A percentile compares a stretch with the other conserved stretches of the same genome.
phyloP scores from a whole-genome alignment of 306 rosid genomes.

The Vicia faba region DNA sequence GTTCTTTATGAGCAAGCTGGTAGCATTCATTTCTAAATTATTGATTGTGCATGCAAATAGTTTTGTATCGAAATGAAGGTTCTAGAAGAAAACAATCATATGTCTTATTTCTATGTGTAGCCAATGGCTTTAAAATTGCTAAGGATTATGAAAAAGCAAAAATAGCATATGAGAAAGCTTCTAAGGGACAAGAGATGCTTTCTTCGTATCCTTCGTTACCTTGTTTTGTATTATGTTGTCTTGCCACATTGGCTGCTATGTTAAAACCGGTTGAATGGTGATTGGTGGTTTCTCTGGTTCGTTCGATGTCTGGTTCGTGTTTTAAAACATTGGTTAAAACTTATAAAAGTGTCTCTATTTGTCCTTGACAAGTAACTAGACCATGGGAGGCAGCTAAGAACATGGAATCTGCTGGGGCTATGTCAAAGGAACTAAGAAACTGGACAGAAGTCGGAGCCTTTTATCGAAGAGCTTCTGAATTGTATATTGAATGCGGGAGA shows the following conservation, averaged over 20 bases:
- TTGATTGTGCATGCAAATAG: background rate
- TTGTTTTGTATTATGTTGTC: background rate
- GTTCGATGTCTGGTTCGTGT: background rate
- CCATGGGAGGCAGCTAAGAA: slow-evolving; percentile 98
- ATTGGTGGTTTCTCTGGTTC: background rate
- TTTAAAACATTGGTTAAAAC: background rate
- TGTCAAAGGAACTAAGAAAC: slow-evolving; percentile 78
- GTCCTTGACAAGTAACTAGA: slow-evolving; percentile 62
- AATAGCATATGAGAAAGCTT: slow-evolving; percentile 17
- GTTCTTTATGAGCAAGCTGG: slow-evolving; percentile 17
- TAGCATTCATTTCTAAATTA: background rate
- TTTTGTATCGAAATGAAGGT: background rate
- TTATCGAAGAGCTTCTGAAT: slow-evolving; percentile 69
- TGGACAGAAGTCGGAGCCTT: slow-evolving; percentile 85
- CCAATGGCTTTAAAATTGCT: slow-evolving; percentile 9
- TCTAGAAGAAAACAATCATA: background rate
- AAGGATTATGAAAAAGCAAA: background rate
- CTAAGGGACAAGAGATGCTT: slow-evolving; percentile 21
- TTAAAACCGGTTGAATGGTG: background rate
- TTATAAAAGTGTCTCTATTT: background rate
- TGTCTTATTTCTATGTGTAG: slow-evolving; percentile 6
- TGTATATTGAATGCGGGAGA: slow-evolving; percentile 55
- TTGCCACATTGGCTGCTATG: background rate
- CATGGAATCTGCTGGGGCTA: slow-evolving; percentile 90
- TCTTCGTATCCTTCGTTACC: slow-evolving; percentile 10